A percentile compares a stretch with the other conserved stretches of the same genome.
These are phyloP conservation scores for Westerdykella ornata DNA, from an alignment of 2,329 filamentous ascomycete species.

Conservation along the genomic window DNA sequence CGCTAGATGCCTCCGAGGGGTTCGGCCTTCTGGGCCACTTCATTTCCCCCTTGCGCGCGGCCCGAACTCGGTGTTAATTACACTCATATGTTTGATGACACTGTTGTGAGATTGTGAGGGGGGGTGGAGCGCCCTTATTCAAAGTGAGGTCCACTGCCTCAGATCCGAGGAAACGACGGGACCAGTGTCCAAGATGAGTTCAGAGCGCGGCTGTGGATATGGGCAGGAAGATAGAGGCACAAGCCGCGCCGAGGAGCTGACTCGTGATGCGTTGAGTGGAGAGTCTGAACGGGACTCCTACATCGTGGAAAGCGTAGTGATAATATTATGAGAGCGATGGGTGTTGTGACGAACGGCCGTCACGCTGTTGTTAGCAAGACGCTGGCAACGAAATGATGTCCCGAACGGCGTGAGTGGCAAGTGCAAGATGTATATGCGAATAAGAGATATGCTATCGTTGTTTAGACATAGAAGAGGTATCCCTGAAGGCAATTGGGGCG, in stretches of 20 bases:
- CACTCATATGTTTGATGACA: background rate
- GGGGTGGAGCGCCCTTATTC: background rate
- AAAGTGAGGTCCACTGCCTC: background rate
- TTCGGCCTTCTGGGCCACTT: background rate
- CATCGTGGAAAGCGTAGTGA: background rate
- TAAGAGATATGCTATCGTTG: too few relatives aligned
- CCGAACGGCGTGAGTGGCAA: too few relatives aligned
- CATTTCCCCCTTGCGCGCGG: background rate
- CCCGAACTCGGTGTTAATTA: background rate
- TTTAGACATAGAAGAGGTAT: background rate
- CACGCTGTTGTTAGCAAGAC: too few relatives aligned
- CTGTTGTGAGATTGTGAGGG: background rate
- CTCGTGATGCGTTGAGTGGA: background rate
- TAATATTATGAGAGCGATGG: background rate
- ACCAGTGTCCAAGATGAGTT: background rate
- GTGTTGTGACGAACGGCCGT: too few relatives aligned
- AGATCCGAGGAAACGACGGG: background rate
- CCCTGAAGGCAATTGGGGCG: background rate
- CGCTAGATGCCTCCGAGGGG: background rate
- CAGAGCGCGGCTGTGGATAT: background rate
- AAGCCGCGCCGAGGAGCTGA: background rate
- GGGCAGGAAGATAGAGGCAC: background rate
- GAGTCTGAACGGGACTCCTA: background rate
- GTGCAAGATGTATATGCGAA: too few relatives aligned
- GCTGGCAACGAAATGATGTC: too few relatives aligned